Evolutionary conservation across 495 filamentous ascomycete species (phyloP).

Genomic region (Aspergillus cristatus): DNA sequence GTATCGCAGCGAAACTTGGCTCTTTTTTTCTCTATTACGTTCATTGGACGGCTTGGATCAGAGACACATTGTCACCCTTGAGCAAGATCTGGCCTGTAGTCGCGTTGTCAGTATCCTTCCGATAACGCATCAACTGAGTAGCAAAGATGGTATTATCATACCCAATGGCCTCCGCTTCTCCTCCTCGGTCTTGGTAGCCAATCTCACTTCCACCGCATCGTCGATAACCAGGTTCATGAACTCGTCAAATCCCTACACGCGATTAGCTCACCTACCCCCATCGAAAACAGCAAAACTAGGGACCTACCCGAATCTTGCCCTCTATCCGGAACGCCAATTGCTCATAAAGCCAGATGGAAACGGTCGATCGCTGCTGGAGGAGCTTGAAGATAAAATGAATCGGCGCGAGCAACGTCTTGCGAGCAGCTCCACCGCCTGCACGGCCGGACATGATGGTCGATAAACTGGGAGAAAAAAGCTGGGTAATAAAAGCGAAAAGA

Average conservation of each 20-base stretch:
- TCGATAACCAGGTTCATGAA: constrained; percentile 99
- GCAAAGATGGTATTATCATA: too few relatives aligned
- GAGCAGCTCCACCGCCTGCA: constrained; percentile 61
- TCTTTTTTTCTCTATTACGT: too few relatives aligned
- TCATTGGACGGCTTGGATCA: constrained; percentile 71
- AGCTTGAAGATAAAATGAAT: constrained; percentile 99
- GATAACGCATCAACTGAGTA: not conserved
- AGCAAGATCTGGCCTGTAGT: constrained; percentile 81
- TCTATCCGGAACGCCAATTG: constrained; percentile 89
- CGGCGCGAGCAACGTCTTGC: constrained; percentile 87
- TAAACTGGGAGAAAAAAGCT: not conserved
- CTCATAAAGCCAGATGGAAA: constrained; percentile 95
- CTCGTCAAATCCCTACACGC: constrained; percentile 78
- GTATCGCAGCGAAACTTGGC: constrained; percentile 8
- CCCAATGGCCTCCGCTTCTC: constrained; percentile 75
- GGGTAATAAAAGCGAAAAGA: not conserved
- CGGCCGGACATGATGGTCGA: constrained; percentile 70
- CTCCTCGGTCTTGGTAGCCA: constrained; percentile 68
- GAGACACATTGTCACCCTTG: constrained; percentile 94
- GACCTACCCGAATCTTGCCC: constrained; percentile 78
- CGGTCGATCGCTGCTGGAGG: constrained; percentile 75
- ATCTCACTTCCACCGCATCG: constrained; percentile 87
- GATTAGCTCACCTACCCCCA: not conserved
- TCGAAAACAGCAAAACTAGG: not conserved
- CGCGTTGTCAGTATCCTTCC: constrained; percentile 9